phyloP scores from a whole-genome alignment of 2,329 filamentous ascomycete species.

The Apiospora pterosperma region DNA sequence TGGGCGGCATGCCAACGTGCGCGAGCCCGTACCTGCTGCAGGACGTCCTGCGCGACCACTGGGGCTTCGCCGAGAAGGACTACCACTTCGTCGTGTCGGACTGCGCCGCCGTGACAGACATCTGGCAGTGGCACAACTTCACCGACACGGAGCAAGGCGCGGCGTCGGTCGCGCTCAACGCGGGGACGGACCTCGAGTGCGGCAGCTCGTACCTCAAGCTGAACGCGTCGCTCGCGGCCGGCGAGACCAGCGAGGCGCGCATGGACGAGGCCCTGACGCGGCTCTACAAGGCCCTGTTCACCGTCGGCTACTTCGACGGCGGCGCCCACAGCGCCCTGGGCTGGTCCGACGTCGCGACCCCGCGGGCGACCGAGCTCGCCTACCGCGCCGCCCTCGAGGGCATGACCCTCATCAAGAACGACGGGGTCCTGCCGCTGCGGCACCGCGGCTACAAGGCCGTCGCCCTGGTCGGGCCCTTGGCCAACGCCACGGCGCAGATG shows the following conservation, averaged over 20 bases:
- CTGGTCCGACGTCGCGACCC: constrained; percentile 16
- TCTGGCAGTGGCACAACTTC: constrained; percentile 43
- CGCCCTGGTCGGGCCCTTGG: not conserved
- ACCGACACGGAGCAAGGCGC: constrained; percentile 21
- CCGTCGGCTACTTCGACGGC: constrained; percentile 30
- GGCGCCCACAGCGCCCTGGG: constrained; percentile 8
- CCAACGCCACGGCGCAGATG: constrained; percentile 5
- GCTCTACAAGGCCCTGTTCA: constrained; percentile 29
- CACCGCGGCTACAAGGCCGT: not conserved
- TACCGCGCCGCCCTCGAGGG: constrained; percentile 21
- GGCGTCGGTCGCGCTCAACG: not conserved
- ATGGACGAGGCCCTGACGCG: constrained; percentile 27
- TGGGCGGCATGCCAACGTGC: constrained; percentile 65
- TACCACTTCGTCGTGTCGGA: constrained; percentile 61
- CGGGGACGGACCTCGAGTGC: constrained; percentile 4
- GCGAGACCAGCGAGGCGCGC: constrained; percentile 20
- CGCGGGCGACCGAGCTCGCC: constrained; percentile 18
- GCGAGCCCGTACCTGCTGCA: constrained; percentile 60
- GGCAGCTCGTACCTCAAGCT: constrained; percentile 4
- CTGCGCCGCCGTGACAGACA: constrained; percentile 60
- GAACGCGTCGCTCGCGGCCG: constrained; percentile 18
- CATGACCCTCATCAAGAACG: constrained; percentile 26
- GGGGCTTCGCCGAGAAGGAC: constrained; percentile 58
- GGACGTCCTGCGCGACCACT: constrained; percentile 61
- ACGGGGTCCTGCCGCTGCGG: constrained; percentile 35